phyloP scores from a whole-genome alignment of 2,329 filamentous ascomycete species.

The Phialophora verrucosa region DNA sequence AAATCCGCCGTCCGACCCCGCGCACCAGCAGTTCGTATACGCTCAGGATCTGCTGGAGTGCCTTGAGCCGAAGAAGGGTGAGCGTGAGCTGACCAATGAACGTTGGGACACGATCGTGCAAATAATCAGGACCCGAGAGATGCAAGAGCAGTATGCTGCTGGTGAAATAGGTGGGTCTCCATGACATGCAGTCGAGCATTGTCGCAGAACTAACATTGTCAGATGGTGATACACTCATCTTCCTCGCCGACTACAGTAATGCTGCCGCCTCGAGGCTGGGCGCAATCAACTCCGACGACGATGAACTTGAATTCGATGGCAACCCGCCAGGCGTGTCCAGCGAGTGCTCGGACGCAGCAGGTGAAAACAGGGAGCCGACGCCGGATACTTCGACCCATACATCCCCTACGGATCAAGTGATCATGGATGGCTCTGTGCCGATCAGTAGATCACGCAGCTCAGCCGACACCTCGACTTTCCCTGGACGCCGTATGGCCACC shows the following conservation, averaged over 20 bases:
- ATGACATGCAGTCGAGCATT: not conserved
- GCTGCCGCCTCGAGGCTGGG: conserved; percentile 11
- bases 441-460: conserved; percentile 16
- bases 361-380: conserved; percentile 17
- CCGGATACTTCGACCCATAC: conserved; percentile 17
- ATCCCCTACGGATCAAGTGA: conserved; percentile 19
- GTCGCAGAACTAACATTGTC: conserved; percentile 14
- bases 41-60: conserved; percentile 34
- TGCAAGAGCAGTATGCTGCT: conserved; percentile 36
- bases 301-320: conserved; percentile 1
- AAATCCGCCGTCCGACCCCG: conserved; percentile 25
- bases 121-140: conserved; percentile 33
- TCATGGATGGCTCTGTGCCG: conserved; percentile 4
- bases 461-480: not conserved
- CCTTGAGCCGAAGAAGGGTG: conserved; percentile 35
- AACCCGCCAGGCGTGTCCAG: conserved; percentile 5
- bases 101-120: conserved; percentile 36
- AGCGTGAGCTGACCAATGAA: conserved; percentile 33
- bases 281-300: conserved; percentile 23
- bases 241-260: conserved; percentile 28
- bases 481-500: conserved; percentile 1
- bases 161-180: conserved; percentile 36
- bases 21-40: conserved; percentile 30
- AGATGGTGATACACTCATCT: conserved; percentile 37
- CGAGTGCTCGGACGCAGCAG: conserved; percentile 17